Evolutionary conservation across 352 stramenopile species (phyloP).

Genomic region (Globisporangium perplexum): DNA sequence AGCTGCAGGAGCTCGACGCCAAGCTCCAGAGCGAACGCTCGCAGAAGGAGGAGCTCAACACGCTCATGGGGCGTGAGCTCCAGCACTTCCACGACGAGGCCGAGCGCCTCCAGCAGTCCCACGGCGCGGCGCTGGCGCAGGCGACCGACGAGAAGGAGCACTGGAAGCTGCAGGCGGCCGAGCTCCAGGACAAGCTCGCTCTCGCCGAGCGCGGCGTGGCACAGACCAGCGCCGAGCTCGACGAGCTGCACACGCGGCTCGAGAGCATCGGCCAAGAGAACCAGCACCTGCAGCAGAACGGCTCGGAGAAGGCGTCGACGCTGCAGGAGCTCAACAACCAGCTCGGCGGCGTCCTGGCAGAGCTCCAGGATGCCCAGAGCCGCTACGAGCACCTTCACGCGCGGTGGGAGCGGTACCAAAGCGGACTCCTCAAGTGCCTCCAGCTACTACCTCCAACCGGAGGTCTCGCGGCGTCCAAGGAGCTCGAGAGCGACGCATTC

Average conservation of each 20-base stretch:
- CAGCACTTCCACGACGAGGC: constrained; percentile 34
- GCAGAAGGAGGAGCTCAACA: constrained; percentile 72
- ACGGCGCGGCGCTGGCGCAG: constrained; percentile 20
- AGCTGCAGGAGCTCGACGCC: constrained; percentile 26
- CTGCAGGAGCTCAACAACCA: constrained; percentile 57
- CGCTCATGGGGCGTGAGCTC: constrained; percentile 42
- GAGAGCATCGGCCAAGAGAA: constrained; percentile 34
- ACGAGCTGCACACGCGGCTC: constrained; percentile 26
- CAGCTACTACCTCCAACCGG: constrained; percentile 24
- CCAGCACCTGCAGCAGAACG: constrained; percentile 35
- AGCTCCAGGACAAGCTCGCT: constrained; percentile 16
- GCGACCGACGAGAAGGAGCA: constrained; percentile 17
- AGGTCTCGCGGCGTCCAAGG: background rate
- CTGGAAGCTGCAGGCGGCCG: constrained; percentile 15
- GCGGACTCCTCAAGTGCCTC: constrained; percentile 18
- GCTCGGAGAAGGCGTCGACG: constrained; percentile 37
- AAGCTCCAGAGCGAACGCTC: constrained; percentile 31
- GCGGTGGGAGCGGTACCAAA: constrained; percentile 22
- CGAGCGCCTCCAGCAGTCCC: constrained; percentile 23
- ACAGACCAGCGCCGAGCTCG: constrained; percentile 18
- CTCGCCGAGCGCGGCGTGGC: constrained; percentile 13
- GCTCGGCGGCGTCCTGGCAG: constrained; percentile 27
- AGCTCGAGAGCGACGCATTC: constrained; percentile 8
- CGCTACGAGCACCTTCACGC: constrained; percentile 30
- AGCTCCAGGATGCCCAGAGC: constrained; percentile 24